Conservation (phyloP, 345 rosid species). For the Lumnitzera littorea region DNA sequence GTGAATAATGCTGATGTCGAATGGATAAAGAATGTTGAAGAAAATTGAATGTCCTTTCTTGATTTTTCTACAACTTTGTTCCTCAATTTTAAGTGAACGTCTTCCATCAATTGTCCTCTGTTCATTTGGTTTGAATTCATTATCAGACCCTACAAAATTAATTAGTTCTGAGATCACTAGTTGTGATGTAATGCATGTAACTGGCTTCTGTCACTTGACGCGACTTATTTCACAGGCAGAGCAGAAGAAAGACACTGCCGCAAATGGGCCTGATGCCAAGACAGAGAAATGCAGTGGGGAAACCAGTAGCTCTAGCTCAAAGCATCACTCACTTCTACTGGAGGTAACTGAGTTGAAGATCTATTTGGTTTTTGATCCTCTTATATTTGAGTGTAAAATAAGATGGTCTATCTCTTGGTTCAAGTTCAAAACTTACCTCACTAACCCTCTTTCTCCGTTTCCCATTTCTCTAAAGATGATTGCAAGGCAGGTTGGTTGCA, state of each 20-base stretch:
- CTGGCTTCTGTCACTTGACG: not conserved
- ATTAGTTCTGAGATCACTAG: too few species aligned
- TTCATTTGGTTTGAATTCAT: too few species aligned
- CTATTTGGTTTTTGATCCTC: not conserved
- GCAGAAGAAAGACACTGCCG: conserved; percentile 44
- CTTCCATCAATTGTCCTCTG: too few species aligned
- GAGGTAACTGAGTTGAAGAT: conserved; percentile 36
- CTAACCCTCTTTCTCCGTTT: conserved; percentile 5
- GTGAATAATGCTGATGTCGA: too few species aligned
- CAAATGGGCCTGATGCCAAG: conserved; percentile 30
- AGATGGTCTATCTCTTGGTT: not conserved
- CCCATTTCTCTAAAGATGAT: conserved; percentile 39
- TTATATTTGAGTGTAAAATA: not conserved
- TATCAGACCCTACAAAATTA: too few species aligned
- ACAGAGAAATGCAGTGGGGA: conserved; percentile 19
- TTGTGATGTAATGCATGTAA: not conserved
- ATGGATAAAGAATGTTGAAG: too few species aligned
- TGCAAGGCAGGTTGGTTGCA: conserved; percentile 53
- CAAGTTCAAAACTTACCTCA: too few species aligned
- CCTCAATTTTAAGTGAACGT: too few species aligned
- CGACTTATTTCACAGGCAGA: conserved; percentile 46
- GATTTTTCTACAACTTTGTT: too few species aligned
- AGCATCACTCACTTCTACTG: conserved; percentile 69
- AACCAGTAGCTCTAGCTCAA: conserved; percentile 22
- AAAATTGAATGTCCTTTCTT: too few species aligned